Evolutionary conservation across 1,139 yeast genomes (phyloP), one percentile per base, ranked within the genome.

Genomic region (Debaryomyces udenii): DNA sequence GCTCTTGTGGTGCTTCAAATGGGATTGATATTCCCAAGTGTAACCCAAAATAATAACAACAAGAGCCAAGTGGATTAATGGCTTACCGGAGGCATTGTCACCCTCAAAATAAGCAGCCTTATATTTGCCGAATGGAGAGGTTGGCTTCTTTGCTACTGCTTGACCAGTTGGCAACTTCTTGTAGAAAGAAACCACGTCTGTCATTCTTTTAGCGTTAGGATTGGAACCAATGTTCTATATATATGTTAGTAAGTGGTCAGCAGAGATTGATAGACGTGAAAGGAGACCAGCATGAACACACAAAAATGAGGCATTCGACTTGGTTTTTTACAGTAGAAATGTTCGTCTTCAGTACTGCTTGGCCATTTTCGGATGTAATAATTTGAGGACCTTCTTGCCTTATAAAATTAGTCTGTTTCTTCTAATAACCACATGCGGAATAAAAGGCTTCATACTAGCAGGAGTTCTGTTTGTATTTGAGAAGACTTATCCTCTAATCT

Each of bases 191-290:
- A 93, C 97, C 59, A 93, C 96, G 66, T 88, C 88, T 56, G 88
- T 85, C 86, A 93, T 89, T 76, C 96, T 89, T 80, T 89, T 89
- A 57, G 98, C 97, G 61, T 91, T 86, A 60, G 97, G 96, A 73
- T 90, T 88, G 53, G 96, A 80, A 45, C 96, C 96, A 58, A 93
- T 76, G 86, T 89, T 90, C 87, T 85, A 66, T 16, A 48, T 28
- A 11, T 33, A 9, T 13, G 37, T 33, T 33, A 33, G 37, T 33
- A 33, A 3, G 9, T 4, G 15, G 30, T 33, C 22, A 20, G 22
- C 7, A 20, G 22, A 20, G 22, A 20, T 7, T 7, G 22, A 6
- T 5, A 20, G 22, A 20, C n/a, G n/a, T n/a, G n/a, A n/a, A n/a
- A n/a, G n/a, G n/a, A n/a, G n/a, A n/a, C n/a, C n/a, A n/a, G n/a